Base-by-base conservation (phyloP, 1,139 yeast species). In the Kodamaea derodonti region DNA sequence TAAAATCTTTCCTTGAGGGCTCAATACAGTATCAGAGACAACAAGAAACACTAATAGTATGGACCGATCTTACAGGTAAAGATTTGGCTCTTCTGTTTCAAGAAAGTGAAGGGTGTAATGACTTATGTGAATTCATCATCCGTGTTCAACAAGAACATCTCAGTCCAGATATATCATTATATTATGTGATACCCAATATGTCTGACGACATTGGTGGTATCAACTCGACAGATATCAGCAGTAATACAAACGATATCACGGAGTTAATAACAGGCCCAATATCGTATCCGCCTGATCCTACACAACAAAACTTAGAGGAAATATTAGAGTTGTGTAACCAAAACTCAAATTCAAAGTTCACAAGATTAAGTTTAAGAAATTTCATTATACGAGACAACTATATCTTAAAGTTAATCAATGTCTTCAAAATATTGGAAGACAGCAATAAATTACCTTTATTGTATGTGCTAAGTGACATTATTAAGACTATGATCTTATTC, bases 21-120 rank as follows among this genome's bases (percentile, higher is more conserved):
- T 62, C 76, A 23, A 83, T 81, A 2, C 95, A 85, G 49, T 90
- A 84, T 54, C 97, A 90, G 56, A 73, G 95, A 49, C 97, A 90
- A 53, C 97, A 92, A 54, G 97, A 88, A 43, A 88, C 97, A 0
- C 65, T 92, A 33, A 86, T 92, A 14, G 96, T 92, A 14, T 92
- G 98, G 97, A 85, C 95, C 5, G 95, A 87, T 51, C 58, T 69
- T 7, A 69, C 75, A 14, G 92, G 92, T 3, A 76, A 75, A 39
- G 96, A 88, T 55, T 75, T 88, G 46, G 97, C 97, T 4, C 66
- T 92, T 28, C 84, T 95, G 34, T 92, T 92, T 58, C 97, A 92
- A 56, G 97, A 88, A 52, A 79, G 86, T 27, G 85, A 83, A 34
- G 97, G 97, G 0, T 92, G 98, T 56, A 76, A 85, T 12, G 77